Percentiles rank a stretch among this genome's conserved stretches.
Evolutionary conservation across 2,329 filamentous ascomycete genomes (phyloP).

Genomic region (Microcyclospora tardicrescens): DNA sequence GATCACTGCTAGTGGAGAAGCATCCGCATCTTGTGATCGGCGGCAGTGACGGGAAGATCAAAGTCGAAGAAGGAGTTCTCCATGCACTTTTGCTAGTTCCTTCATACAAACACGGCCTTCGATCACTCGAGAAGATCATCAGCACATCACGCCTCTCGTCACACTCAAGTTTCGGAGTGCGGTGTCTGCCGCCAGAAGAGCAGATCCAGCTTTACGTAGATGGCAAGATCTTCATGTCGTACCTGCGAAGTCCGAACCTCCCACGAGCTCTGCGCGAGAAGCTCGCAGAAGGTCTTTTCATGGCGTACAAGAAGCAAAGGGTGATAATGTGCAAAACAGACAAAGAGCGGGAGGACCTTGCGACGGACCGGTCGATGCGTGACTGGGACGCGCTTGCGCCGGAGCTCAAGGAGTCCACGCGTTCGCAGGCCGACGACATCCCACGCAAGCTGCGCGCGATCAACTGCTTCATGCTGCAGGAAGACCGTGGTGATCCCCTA

Average conservation of each 20-base stretch:
- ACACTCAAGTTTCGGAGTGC: constrained; percentile 21
- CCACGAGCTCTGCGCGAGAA: constrained; percentile 21
- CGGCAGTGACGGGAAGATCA: constrained; percentile 11
- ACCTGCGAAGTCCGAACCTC: constrained; percentile 20
- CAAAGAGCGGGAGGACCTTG: constrained; percentile 16
- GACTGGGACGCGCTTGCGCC: constrained; percentile 24
- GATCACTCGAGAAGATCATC: constrained; percentile 23
- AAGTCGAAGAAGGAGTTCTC: constrained; percentile 23
- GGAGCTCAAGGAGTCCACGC: constrained; percentile 23
- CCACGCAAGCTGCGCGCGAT: constrained; percentile 23
- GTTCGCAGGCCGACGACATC: constrained; percentile 24
- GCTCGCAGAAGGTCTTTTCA: constrained; percentile 22
- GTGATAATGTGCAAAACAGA: constrained; percentile 16
- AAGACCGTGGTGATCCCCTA: constrained; percentile 17
- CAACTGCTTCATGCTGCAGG: constrained; percentile 23
- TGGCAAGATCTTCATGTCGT: constrained; percentile 22
- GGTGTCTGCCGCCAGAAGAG: constrained; percentile 23
- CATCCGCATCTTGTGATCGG: constrained; percentile 20
- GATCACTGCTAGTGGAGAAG: constrained; percentile 19
- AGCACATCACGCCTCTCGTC: constrained; percentile 21
- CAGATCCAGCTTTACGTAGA: constrained; percentile 24
- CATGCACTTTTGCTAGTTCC: constrained; percentile 23
- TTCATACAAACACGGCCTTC: constrained; percentile 21
- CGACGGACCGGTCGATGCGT: constrained; percentile 19
- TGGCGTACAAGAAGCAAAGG: constrained; percentile 21